Evolutionary conservation across 208 protist genomes (phyloP).

Genomic region (Leptomonas pyrrhocoris): DNA sequence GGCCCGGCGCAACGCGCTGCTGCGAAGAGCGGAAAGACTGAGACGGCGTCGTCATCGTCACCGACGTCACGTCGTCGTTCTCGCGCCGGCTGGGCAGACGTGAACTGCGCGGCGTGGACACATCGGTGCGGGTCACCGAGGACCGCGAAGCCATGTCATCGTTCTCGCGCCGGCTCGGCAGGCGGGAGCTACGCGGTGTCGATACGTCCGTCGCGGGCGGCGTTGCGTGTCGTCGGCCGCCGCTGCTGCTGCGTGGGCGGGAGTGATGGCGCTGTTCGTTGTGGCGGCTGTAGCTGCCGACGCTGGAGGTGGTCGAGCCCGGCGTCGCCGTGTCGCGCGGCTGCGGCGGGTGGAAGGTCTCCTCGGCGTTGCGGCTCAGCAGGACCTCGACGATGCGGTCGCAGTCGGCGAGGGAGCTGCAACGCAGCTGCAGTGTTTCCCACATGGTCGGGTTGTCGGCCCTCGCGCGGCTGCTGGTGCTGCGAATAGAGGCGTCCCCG

Average conservation of each 20-base stretch:
- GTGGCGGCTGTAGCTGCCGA: slow-evolving; percentile 38
- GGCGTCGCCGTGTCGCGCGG: slow-evolving; percentile 14
- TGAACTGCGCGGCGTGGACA: slow-evolving; percentile 39
- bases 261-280: slow-evolving; percentile 27
- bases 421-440: slow-evolving; percentile 57
- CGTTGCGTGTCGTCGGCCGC: too few species aligned
- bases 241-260: slow-evolving; percentile 14
- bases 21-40: slow-evolving; percentile 42
- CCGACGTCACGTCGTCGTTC: slow-evolving; percentile 28
- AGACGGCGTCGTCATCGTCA: slow-evolving; percentile 23
- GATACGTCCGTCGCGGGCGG: slow-evolving; percentile 23
- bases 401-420: slow-evolving; percentile 36
- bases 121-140: slow-evolving; percentile 22
- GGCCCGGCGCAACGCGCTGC: slow-evolving; percentile 31
- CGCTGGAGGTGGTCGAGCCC: slow-evolving; percentile 22
- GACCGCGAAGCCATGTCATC: slow-evolving; percentile 25
- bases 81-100: slow-evolving; percentile 36
- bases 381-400: slow-evolving; percentile 57
- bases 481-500: slow-evolving; percentile 23
- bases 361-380: slow-evolving; percentile 48
- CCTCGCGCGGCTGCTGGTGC: slow-evolving; percentile 14
- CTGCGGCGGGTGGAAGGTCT: slow-evolving; percentile 29
- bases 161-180: slow-evolving; percentile 34
- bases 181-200: slow-evolving; percentile 34
- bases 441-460: slow-evolving; percentile 50